These are phyloP conservation scores for Cyclotella atomus DNA, from an alignment of 108 stramenopile species.

Conservation along the genomic window DNA sequence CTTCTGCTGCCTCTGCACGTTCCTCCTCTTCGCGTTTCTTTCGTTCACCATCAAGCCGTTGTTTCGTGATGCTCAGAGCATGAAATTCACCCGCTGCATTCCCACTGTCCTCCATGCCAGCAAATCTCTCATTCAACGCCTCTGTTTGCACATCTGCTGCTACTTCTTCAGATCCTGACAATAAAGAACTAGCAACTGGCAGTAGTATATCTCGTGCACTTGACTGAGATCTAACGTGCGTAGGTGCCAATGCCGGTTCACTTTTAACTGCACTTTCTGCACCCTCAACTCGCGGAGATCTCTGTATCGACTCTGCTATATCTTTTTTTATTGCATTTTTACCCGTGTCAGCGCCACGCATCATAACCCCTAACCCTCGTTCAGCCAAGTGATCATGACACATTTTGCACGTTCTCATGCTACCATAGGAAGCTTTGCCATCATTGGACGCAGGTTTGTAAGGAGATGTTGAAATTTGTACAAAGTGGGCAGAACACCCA, in stretches of 20 bases:
- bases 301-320: constrained; percentile 7
- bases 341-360: constrained; percentile 20
- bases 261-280: neutral
- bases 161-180: neutral
- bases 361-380: constrained; percentile 46
- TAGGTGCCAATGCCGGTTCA: neutral
- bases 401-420: constrained; percentile 75
- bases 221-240: neutral
- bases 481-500: constrained; percentile 89
- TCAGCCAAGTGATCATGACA: constrained; percentile 77
- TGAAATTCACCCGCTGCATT: constrained; percentile 36
- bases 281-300: neutral
- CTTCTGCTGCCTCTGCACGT: constrained; percentile 13
- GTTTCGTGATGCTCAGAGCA: constrained; percentile 44
- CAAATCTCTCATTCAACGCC: constrained; percentile 40
- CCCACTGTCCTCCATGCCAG: constrained; percentile 23
- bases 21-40: constrained; percentile 39
- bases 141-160: neutral
- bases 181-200: constrained; percentile 10
- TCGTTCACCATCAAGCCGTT: constrained; percentile 45
- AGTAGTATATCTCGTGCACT: constrained; percentile 22
- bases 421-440: constrained; percentile 36
- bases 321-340: constrained; percentile 7
- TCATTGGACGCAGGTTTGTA: constrained; percentile 1
- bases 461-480: constrained; percentile 57